Base-by-base conservation (phyloP, 2,329 filamentous ascomycete genomes). In the Alternaria solani region DNA sequence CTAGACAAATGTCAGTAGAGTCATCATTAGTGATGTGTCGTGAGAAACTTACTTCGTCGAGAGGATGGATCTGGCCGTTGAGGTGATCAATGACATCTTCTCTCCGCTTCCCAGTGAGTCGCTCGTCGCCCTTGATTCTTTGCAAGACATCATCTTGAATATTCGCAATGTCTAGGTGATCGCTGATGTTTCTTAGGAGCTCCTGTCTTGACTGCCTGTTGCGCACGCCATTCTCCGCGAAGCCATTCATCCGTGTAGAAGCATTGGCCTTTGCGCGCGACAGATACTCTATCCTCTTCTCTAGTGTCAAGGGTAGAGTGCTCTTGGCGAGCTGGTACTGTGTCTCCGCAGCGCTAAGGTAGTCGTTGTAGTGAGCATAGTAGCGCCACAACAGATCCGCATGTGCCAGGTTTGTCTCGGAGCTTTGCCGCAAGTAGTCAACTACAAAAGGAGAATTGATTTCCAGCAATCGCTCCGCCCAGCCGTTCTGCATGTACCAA, bases 331-430 rank as follows among this genome's bases (percentile, higher is more conserved):
- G 87, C 53, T 91, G 84, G 59, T 90, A 86, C 75, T 99, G 94
- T 3, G 97, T 94, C 62, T 89, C 86, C 4, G 95, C 95, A 11
- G 95, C 95, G 57, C 95, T 89, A 64, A 93, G 92, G 80, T 91
- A 98, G 59, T 90, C 87, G 67, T 90, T 88, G 41, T 92, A 89
- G 76, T 94, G 92, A 5, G 92, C 92, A 77, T 95, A 95, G 81
- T 96, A 99, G 58, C 89, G 89, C 87, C 94, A 99, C 5, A 99
- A 86, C 20, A 99, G 85, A 76, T 99, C 94, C 1, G 94, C 94
- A 73, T 96, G 92, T 36, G 87, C 85, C 9, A 92, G 84, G 62
- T 93, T 88, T 7, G 88, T 88, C 5, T 83, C 82, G 1, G 93
- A 91, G 60, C 93, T 89, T 54, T 91, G 89, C 72, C 92, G 85